Percentiles rank a stretch among this genome's conserved stretches.
Conservation (phyloP, 2,329 filamentous ascomycete genomes). For the Beauveria bassiana region DNA sequence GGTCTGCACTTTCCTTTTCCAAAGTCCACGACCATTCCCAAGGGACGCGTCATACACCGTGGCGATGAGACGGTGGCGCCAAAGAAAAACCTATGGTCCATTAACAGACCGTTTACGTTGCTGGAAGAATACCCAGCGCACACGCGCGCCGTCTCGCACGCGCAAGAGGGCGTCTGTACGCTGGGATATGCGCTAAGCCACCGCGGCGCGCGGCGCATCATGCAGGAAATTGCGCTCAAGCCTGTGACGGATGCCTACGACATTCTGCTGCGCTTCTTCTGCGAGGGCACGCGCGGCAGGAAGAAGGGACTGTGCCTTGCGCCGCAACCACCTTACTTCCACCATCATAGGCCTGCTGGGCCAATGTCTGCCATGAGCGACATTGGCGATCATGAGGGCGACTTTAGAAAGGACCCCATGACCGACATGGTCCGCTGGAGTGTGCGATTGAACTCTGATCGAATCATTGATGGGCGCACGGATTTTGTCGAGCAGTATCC, state of each 20-base stretch:
- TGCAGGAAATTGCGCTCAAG: conserved; percentile 36
- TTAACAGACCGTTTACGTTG: conserved; percentile 28
- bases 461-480: conserved; percentile 26
- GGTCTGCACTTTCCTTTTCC: conserved; percentile 26
- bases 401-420: conserved; percentile 20
- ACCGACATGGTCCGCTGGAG: conserved; percentile 33
- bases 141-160: conserved; percentile 36
- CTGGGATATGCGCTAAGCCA: conserved; percentile 38
- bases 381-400: conserved; percentile 26
- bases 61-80: conserved; percentile 30
- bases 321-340: conserved; percentile 35
- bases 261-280: conserved; percentile 38
- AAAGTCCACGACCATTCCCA: conserved; percentile 17
- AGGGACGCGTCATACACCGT: conserved; percentile 23
- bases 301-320: conserved; percentile 32
- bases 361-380: conserved; percentile 26
- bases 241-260: conserved; percentile 33
- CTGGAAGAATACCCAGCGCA: conserved; percentile 29
- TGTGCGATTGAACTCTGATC: conserved; percentile 32
- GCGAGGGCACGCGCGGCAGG: conserved; percentile 29
- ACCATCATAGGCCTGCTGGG: conserved; percentile 36
- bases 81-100: conserved; percentile 24
- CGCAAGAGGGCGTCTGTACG: conserved; percentile 31
- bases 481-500: conserved; percentile 19
- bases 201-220: conserved; percentile 32